Evolutionary conservation across 208 protist genomes (phyloP), one percentile per base, ranked within the genome.

Genomic region (Wallacemonas collosoma): DNA sequence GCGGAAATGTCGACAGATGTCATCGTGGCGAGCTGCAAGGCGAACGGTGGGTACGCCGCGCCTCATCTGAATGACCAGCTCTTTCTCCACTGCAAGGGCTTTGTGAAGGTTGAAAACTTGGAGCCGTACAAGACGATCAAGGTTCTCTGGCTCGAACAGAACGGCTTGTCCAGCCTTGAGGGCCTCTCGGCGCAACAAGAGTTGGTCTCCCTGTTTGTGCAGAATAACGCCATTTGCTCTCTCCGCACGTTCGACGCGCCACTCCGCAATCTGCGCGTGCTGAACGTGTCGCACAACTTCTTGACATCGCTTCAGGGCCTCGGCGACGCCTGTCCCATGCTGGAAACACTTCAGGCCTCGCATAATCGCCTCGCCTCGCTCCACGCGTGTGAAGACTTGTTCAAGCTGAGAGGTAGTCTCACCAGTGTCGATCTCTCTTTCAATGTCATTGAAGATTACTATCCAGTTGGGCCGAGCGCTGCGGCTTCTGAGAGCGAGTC

Each of bases 111-210:
- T 69, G n/a, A 93, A 65, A 93, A 95, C 64, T 68, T 99, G 26
- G 83, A 96, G 43, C 60, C 71, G 60, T 98, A 98, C 75, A 86
- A 75, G 4, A 90, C 92, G 26, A 69, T 94, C n/a, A 95, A 94
- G 79, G 90, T 95, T 43, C 81, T 99, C 17, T 99, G 95, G 94
- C 75, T 99, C 39, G 91, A 99, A 76, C 91, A 96, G 75, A 99
- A 99, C 75, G 91, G 85, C 44, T 83, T 99, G 44, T 79, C 72
- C 0, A 80, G 85, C 39, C 92, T 99, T 6, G 76, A 85, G 71
- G 91, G 91, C 2, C 57, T 99, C 2, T 86, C 95, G 39, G 12
- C 72, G 17, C 82, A 95, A 55, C 72, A 87, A 55, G 43, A 85
- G 44, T 72, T 98, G 1, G 76, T 87, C 3, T 98, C 93, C 3